A percentile compares a stretch with the other conserved stretches of the same genome.
These are phyloP conservation scores for Boletus huronensis DNA, from an alignment of 768 basidiomycete genomes.

Conservation along the genomic window DNA sequence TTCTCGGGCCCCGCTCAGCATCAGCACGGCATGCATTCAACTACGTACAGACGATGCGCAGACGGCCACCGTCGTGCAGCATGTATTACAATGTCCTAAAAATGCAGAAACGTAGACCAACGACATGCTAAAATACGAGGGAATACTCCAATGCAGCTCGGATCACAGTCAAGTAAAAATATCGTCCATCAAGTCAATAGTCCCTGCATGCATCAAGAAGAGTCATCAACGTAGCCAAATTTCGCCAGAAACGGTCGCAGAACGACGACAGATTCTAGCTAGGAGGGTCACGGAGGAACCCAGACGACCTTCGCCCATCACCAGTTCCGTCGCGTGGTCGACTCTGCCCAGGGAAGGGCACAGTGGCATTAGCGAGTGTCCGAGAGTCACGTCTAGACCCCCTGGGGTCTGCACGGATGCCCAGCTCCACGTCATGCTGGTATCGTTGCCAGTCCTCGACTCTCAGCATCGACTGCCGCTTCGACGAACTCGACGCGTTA, in stretches of 20 bases:
- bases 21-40: not conserved
- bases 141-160: slow-evolving; percentile 19
- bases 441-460: slow-evolving; percentile 84
- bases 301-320: slow-evolving; percentile 32
- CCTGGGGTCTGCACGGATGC: slow-evolving; percentile 25
- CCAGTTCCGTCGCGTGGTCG: slow-evolving; percentile 19
- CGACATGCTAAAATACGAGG: slow-evolving; percentile 14
- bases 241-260: not conserved
- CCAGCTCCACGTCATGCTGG: slow-evolving; percentile 49
- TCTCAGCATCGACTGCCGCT: slow-evolving; percentile 70
- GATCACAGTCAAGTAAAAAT: slow-evolving; percentile 7
- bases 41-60: not conserved
- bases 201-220: slow-evolving; percentile 15
- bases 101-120: slow-evolving; percentile 3
- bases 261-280: slow-evolving; percentile 24
- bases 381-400: slow-evolving; percentile 26
- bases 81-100: slow-evolving; percentile 24
- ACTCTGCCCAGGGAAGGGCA: slow-evolving; percentile 33
- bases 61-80: not conserved
- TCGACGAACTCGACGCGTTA: slow-evolving; percentile 41
- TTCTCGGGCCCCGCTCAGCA: not conserved
- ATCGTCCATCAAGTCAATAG: slow-evolving; percentile 20
- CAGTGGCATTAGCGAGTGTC: slow-evolving; percentile 18
- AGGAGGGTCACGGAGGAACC: slow-evolving; percentile 39
- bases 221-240: slow-evolving; percentile 2